Base-by-base conservation (phyloP, 139 green algal genomes). In the Bryopsis sp. region DNA sequence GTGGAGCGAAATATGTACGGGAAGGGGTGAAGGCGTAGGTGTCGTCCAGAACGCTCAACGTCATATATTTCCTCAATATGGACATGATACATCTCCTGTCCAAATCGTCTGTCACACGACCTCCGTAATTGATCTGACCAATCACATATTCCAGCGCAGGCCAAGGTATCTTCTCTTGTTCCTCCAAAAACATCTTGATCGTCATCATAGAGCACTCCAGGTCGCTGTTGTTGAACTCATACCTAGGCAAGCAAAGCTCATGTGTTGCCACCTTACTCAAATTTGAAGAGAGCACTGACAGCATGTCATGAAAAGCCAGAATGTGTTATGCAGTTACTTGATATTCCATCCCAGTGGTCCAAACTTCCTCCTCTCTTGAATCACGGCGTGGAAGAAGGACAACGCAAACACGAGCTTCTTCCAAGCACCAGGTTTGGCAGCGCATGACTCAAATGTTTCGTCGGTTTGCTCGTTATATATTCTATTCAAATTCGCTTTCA, bases 281-380 rank as follows among this genome's bases (percentile, higher is more conserved):
- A n/a, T n/a, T n/a, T n/a, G n/a, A n/a, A n/a, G n/a, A n/a, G n/a
- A n/a, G n/a, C n/a, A n/a, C n/a, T n/a, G n/a, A n/a, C n/a, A n/a
- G n/a, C n/a, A n/a, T n/a, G n/a, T n/a, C n/a, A n/a, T n/a, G n/a
- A n/a, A n/a, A n/a, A n/a, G n/a, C n/a, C n/a, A n/a, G n/a, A n/a
- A n/a, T n/a, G n/a, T n/a, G n/a, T n/a, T n/a, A n/a, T n/a, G n/a
- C n/a, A n/a, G 54, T 36, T 38, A 72, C 48, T 67, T 72, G 64
- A 91, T 90, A 80, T 96, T 96, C 88, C 88, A 96, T 2, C 89
- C 89, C 22, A 94, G 76, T 19, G 85, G 80, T 7, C 89, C 89
- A 74, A 96, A 96, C 81, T 94, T 94, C 48, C 86, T 74, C 15
- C 89, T 79, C 74, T 96, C 86, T 81, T 93, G 75, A 32, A 94